These are phyloP conservation scores for Rosa persica DNA, from an alignment of 306 rosid species.

Conservation along the genomic window DNA sequence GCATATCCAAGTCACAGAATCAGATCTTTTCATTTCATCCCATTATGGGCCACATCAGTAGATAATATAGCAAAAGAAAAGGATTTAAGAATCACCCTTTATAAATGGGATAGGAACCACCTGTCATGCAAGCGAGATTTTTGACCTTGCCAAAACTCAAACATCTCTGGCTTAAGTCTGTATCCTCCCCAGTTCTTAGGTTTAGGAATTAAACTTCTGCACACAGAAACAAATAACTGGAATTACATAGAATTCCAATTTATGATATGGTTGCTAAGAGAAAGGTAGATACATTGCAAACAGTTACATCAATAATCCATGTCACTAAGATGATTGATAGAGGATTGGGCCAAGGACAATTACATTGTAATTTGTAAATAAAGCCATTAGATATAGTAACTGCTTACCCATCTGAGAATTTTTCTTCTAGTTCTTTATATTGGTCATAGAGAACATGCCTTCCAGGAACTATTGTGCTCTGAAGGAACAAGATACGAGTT, in stretches of 20 bases:
- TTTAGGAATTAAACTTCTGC: slow-evolving; percentile 85
- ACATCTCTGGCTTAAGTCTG: slow-evolving; percentile 74
- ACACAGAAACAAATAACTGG: slow-evolving; percentile 23
- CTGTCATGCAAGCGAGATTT: slow-evolving; percentile 97
- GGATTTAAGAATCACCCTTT: slow-evolving; percentile 40
- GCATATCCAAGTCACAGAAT: background rate
- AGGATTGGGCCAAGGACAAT: slow-evolving; percentile 6
- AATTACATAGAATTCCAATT: slow-evolving; percentile 5
- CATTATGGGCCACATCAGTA: background rate
- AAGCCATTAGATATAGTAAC: background rate
- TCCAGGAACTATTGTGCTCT: slow-evolving; percentile 82
- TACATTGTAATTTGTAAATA: background rate
- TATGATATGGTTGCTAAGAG: slow-evolving; percentile 18
- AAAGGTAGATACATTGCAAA: slow-evolving; percentile 6
- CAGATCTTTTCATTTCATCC: background rate
- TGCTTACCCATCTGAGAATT: slow-evolving; percentile 81
- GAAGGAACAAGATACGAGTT: slow-evolving; percentile 26
- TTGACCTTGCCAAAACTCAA: slow-evolving; percentile 99
- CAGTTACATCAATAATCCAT: background rate
- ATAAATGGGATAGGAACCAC: slow-evolving; percentile 69
- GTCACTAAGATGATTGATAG: background rate
- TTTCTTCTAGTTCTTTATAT: slow-evolving; percentile 69
- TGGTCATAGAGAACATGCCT: slow-evolving; percentile 72
- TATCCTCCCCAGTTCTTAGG: slow-evolving; percentile 97
- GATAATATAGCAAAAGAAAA: slow-evolving; percentile 23